Conservation (phyloP, 257 asterid species). For the Thymus quinquecostatus region DNA sequence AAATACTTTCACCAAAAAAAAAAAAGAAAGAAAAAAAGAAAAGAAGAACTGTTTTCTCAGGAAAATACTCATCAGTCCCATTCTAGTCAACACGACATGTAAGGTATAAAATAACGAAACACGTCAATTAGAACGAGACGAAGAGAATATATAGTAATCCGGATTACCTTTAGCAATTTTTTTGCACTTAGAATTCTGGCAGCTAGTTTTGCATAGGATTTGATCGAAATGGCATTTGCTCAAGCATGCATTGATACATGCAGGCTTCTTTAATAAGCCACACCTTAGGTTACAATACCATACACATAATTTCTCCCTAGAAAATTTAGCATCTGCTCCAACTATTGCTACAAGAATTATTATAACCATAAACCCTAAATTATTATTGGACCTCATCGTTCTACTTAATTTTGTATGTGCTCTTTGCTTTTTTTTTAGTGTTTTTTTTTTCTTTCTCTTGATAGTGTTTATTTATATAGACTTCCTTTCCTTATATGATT, state of each 20-base stretch:
- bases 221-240: not conserved
- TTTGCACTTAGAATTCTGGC: not conserved
- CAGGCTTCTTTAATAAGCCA: not conserved
- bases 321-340: not conserved
- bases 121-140: too few relatives aligned
- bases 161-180: not conserved
- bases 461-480: not conserved
- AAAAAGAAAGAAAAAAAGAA: too few relatives aligned
- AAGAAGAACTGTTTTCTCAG: too few relatives aligned
- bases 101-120: too few relatives aligned
- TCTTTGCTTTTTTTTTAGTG: not conserved
- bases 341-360: not conserved
- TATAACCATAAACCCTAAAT: not conserved
- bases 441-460: not conserved
- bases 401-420: too few relatives aligned
- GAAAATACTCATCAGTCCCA: too few relatives aligned
- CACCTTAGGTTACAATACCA: not conserved
- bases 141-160: too few relatives aligned
- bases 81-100: too few relatives aligned
- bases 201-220: not conserved
- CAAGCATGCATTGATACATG: not conserved
- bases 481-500: not conserved
- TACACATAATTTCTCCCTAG: not conserved
- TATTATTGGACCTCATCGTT: not conserved
- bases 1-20: too few relatives aligned